Percentiles rank a stretch among this genome's conserved stretches.
Evolutionary conservation across 257 asterid species (phyloP).

Genomic region (Solanum corneliomulleri): DNA sequence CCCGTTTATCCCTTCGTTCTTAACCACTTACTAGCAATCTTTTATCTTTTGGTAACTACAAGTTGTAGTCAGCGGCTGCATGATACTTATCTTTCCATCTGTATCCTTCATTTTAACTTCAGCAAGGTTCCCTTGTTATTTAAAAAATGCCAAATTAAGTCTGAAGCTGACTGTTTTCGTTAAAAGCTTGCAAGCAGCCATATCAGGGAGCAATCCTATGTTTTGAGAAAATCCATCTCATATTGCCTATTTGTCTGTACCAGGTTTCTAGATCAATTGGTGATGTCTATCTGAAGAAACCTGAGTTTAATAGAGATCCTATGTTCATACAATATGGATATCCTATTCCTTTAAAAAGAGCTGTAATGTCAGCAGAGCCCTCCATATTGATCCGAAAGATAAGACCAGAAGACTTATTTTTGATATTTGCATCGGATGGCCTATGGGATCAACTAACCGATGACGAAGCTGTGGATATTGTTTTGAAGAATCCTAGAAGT

Average conservation of each 20-base stretch:
- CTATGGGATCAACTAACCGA: slow-evolving; percentile 35
- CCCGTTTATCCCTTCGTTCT: neutral
- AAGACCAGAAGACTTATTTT: slow-evolving; percentile 20
- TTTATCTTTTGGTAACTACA: neutral
- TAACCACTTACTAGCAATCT: neutral
- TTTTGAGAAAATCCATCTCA: neutral
- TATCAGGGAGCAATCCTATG: neutral
- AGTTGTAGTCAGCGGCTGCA: neutral
- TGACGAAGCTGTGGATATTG: slow-evolving; percentile 24
- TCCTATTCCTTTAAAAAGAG: slow-evolving; percentile 23
- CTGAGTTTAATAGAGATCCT: slow-evolving; percentile 27
- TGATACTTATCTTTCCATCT: neutral
- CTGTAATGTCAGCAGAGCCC: slow-evolving; percentile 29
- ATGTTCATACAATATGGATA: slow-evolving; percentile 19
- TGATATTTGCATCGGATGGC: slow-evolving; percentile 40
- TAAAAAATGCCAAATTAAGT: neutral
- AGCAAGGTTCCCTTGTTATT: neutral
- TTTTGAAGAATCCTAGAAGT: slow-evolving; percentile 15
- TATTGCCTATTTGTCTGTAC: neutral
- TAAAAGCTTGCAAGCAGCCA: neutral
- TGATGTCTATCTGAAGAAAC: slow-evolving; percentile 26
- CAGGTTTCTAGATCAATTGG: slow-evolving; percentile 37
- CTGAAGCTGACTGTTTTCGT: neutral
- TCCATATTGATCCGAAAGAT: slow-evolving; percentile 17
- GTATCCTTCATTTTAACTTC: neutral